Evolutionary conservation across 1,284 basidiomycete species (phyloP).

Genomic region (Malassezia dermatis): DNA sequence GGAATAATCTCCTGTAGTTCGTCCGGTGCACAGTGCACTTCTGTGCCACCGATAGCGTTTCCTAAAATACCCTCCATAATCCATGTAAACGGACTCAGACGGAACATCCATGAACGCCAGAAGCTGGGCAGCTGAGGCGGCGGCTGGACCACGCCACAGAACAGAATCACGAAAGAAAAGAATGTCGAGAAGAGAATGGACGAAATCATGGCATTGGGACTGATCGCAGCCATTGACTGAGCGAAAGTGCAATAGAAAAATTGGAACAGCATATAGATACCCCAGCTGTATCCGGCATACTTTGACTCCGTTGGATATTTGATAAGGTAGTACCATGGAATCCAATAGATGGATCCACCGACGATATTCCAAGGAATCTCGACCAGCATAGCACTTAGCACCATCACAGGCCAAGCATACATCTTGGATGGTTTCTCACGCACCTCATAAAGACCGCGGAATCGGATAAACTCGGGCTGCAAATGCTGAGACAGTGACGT

Average conservation of each 20-base stretch:
- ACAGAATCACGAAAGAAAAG: conserved; percentile 48
- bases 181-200: conserved; percentile 42
- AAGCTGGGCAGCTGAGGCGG: conserved; percentile 26
- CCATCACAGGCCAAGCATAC: conserved; percentile 60
- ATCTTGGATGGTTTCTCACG: conserved; percentile 66
- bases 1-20: conserved; percentile 33
- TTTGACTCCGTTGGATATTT: conserved; percentile 24
- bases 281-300: conserved; percentile 35
- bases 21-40: conserved; percentile 26
- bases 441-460: conserved; percentile 59
- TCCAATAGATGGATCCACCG: conserved; percentile 40
- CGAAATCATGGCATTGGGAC: conserved; percentile 37
- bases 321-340: conserved; percentile 38
- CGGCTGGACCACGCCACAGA: conserved; percentile 42
- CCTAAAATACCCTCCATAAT: conserved; percentile 35
- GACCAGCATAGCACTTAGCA: conserved; percentile 31
- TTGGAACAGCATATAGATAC: conserved; percentile 30
- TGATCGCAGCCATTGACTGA: conserved; percentile 34
- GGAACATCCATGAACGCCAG: conserved; percentile 29
- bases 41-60: conserved; percentile 28
- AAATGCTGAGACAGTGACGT: conserved; percentile 40
- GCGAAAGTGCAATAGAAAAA: conserved; percentile 38
- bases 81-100: conserved; percentile 33
- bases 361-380: conserved; percentile 40
- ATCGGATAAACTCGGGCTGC: conserved; percentile 51